Base-by-base conservation (phyloP, 176 grass and related monocot species). In the Saccharum spontaneum region DNA sequence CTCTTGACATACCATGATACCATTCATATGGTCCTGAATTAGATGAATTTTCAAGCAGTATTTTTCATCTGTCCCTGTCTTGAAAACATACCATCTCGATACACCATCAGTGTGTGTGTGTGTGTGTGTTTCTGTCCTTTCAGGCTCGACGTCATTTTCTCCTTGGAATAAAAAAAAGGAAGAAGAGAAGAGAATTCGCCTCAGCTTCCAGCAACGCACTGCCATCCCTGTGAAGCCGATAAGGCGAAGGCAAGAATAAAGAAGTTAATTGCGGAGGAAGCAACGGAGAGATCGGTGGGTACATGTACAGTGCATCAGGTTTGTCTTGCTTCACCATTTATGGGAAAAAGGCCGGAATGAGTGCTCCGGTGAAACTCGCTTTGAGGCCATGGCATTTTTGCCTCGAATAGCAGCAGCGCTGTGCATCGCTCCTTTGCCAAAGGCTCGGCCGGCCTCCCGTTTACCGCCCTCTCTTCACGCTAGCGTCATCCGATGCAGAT, bases 221-320 rank as follows among this genome's bases (percentile, higher is more conserved):
- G 18, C 64, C 41, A 50, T 40, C 13, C 83, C 79, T n/a, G 59
- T 33, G 69, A 81, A 67, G 74, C 37, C 78, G 60, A 86, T 86
- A 39, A 67, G 65, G 57, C 65, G 85, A 97, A 92, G 92, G 90
- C 77, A 92, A 94, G 95, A 97, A 97, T 94, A 97, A 97, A 94
- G 90, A 92, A 94, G 78, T 94, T 90, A 90, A 94, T 93, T 97
- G 92, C 60, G 74, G 84, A 52, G 34, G 84, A 97, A 94, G 95
- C 88, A 97, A 97, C 57, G 77, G 34, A 86, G 89, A 78, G 59
- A 82, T 84, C 3, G 65, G 22, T 70, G 15, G 46, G 82, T 74
- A 81, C 79, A 68, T 87, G 67, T 70, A 85, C 84, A 88, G 88
- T 86, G 77, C 83, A 83, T 76, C 85, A 70, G 79, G 72, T 91